These are phyloP conservation scores for Aethionema arabicum DNA, from an alignment of 345 rosid species.

Conservation along the genomic window DNA sequence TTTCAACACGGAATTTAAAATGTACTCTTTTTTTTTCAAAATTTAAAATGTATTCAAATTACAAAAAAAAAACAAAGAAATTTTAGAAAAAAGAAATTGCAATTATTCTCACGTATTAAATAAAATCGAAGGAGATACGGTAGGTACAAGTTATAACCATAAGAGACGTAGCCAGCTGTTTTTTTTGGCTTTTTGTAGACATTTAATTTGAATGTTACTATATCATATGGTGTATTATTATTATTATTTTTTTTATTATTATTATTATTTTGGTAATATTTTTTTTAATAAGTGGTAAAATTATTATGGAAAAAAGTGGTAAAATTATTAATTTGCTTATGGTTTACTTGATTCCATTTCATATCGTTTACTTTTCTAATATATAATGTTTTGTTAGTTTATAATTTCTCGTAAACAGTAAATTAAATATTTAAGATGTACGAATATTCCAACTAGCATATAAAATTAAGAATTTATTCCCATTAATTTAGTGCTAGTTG, in stretches of 20 bases:
- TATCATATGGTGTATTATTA: not conserved
- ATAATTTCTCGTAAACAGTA: not conserved
- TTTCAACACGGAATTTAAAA: no score
- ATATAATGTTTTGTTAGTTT: not conserved
- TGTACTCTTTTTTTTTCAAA: no score
- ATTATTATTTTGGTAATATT: no score
- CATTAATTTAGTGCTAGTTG: conserved; percentile 5
- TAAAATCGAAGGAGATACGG: conserved; percentile 22
- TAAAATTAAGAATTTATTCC: conserved; percentile 2
- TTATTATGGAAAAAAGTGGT: no score
- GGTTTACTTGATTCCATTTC: not conserved
- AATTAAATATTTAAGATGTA: conserved; percentile 4
- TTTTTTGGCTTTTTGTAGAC: conserved; percentile 9
- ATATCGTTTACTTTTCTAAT: not conserved
- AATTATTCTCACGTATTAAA: conserved; percentile 10
- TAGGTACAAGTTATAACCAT: conserved; percentile 27
- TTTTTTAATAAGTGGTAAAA: no score
- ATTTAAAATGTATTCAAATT: no score
- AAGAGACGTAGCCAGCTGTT: conserved; percentile 21
- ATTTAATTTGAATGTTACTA: conserved; percentile 1
- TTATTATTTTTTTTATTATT: no score
- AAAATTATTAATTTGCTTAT: not conserved
- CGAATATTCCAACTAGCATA: conserved; percentile 10
- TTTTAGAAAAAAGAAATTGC: not conserved
- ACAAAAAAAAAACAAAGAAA: no score